Evolutionary conservation across 345 rosid species (phyloP).

Genomic region (Leavenworthia alabamica): DNA sequence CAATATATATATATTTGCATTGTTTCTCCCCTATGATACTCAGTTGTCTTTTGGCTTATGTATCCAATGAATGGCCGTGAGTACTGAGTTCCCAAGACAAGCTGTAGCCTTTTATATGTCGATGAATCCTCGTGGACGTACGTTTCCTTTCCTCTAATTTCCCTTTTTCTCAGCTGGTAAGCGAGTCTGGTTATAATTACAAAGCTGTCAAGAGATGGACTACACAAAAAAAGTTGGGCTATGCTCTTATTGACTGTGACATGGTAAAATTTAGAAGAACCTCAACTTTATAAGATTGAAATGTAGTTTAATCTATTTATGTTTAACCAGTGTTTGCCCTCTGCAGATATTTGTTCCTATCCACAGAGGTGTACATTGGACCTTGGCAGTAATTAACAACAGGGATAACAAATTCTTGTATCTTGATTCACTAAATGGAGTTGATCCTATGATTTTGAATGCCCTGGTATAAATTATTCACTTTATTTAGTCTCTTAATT

Average conservation of each 20-base stretch:
- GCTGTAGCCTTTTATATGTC: not conserved
- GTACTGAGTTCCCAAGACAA: not conserved
- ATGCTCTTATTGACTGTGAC: constrained; percentile 71
- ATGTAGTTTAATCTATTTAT: not conserved
- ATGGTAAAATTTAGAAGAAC: constrained; percentile 42
- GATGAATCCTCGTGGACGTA: constrained; percentile 1
- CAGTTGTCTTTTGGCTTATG: constrained; percentile 2
- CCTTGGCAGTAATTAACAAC: constrained; percentile 86
- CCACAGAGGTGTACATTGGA: constrained; percentile 90
- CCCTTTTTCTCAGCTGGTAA: constrained; percentile 49
- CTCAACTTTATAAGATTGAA: not conserved
- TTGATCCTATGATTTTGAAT: constrained; percentile 49
- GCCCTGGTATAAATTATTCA: constrained; percentile 50
- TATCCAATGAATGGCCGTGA: not conserved
- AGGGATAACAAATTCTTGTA: constrained; percentile 77
- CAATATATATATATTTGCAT: not conserved
- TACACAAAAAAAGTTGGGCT: constrained; percentile 76
- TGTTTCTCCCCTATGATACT: constrained; percentile 1
- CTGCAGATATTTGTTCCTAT: constrained; percentile 91
- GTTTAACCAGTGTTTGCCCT: constrained; percentile 1
- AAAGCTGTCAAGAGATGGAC: constrained; percentile 97
- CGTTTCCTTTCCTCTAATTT: not conserved
- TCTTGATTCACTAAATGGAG: constrained; percentile 94
- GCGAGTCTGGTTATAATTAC: constrained; percentile 53
- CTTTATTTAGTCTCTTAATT: not conserved